A percentile compares a stretch with the other conserved stretches of the same genome.
Conservation (phyloP, 164 flowering plant species). For the Magnolia kwangsiensis region DNA sequence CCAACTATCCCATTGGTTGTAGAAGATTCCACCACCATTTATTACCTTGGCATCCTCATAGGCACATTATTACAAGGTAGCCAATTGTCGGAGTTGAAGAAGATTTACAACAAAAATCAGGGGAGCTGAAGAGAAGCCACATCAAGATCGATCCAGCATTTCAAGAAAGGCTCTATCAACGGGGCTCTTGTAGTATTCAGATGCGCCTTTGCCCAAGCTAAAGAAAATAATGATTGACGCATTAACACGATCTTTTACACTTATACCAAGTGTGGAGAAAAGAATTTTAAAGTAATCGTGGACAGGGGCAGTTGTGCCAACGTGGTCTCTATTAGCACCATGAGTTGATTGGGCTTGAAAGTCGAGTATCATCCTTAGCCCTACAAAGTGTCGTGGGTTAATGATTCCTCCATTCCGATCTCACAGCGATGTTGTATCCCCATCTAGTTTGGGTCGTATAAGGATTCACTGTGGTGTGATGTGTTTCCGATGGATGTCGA, state of each 20-base stretch:
- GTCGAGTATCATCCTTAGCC: not conserved
- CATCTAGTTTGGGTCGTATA: not conserved
- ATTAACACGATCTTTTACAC: not conserved
- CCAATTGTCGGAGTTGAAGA: too few species aligned
- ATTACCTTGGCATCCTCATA: too few species aligned
- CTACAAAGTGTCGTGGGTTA: not conserved
- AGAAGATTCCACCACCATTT: too few species aligned
- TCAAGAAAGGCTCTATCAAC: too few species aligned
- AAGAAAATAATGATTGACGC: not conserved
- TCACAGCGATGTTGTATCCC: not conserved
- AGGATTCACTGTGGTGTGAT: not conserved
- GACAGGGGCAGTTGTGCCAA: not conserved
- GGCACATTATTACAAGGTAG: too few species aligned
- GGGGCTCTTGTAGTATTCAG: too few species aligned
- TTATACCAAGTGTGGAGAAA: not conserved
- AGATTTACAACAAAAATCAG: too few species aligned
- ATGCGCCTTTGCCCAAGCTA: too few species aligned
- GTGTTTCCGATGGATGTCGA: not conserved
- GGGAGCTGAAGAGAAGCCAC: too few species aligned
- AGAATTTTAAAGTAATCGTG: not conserved
- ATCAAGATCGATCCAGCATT: too few species aligned
- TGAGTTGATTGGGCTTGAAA: not conserved
- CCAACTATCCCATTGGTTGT: too few species aligned
- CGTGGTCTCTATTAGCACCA: not conserved
- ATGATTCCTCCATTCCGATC: not conserved